Base-by-base conservation (phyloP, 148 eudicot species). In the Spergularia marina region DNA sequence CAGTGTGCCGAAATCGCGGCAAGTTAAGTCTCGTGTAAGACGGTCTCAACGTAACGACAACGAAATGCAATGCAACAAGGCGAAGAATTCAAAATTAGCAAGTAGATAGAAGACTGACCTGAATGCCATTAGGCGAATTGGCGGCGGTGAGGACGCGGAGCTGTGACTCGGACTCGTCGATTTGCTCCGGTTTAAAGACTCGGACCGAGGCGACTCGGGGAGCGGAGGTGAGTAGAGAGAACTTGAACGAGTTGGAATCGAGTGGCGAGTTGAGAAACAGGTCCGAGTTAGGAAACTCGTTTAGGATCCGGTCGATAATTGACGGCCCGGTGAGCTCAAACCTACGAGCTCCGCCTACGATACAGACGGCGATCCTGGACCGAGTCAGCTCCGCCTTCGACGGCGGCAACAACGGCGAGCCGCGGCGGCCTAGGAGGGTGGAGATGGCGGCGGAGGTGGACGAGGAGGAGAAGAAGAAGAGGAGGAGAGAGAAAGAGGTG, bases 251-350 rank as follows among this genome's bases (percentile, higher is more conserved):
- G 3, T 87, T 80, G 0, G 77, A 47, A 58, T 95, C 98, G 36
- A 92, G 74, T 12, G 99, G 99, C 58, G 88, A 84, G 70, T 92
- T 89, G 3, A 95, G 41, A 25, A 86, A 95, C 51, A 95, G 81
- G 83, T 95, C 99, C 13, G 97, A 81, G 72, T 86, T 89, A 1
- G 86, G 85, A 59, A 86, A 88, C 34, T 71, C 85, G 4, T 83
- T 74, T 0, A 91, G 67, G 47, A 95, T 79, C 81, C 78, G 78
- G 52, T 87, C 72, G 10, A 92, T 52, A 20, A 95, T 95, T 36
- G 99, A 92, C 2, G 97, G 97, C 0, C 97, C 99, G 4, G 97
- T 92, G 3, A 95, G 85, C 78, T 95, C 97, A 62, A 95, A 92
- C 74, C 99, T 66, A 64, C 99, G 61, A 0, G 97, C 99, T 18